These are phyloP conservation scores for Marchantia polymorpha DNA, from an alignment of 225 moss, liverwort and hornwort species.

Conservation along the genomic window DNA sequence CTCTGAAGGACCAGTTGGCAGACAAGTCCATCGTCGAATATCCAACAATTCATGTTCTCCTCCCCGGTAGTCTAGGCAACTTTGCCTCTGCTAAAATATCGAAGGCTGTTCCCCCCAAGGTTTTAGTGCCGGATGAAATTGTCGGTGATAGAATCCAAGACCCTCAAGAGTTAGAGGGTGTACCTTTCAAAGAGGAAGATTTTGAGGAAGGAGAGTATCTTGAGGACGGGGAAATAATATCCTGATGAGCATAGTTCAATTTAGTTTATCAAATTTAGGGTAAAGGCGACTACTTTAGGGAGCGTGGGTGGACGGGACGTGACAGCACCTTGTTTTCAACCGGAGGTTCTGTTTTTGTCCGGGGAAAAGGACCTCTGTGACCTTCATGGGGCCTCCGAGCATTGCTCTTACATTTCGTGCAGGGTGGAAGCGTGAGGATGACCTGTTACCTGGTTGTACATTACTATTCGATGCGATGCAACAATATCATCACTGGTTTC, in stretches of 20 bases:
- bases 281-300: no score
- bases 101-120: neutral
- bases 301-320: no score
- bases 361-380: no score
- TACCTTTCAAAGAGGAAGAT: conserved; percentile 58
- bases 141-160: neutral
- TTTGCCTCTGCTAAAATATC: conserved; percentile 38
- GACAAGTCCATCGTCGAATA: conserved; percentile 77
- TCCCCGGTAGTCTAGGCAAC: conserved; percentile 42
- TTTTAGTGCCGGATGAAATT: neutral
- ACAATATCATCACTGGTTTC: no score
- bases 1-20: conserved; percentile 62
- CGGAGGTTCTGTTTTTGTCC: no score
- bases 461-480: no score
- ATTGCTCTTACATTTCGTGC: no score
- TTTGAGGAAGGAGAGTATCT: conserved; percentile 79
- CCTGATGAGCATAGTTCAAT: neutral
- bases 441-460: no score
- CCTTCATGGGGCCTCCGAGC: no score
- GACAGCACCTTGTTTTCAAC: no score
- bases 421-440: no score
- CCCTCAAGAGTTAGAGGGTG: conserved; percentile 25
- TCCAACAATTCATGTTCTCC: conserved; percentile 65
- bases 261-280: no score
- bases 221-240: conserved; percentile 22